phyloP scores from a whole-genome alignment of 345 rosid species.

The Syzygium grande region DNA sequence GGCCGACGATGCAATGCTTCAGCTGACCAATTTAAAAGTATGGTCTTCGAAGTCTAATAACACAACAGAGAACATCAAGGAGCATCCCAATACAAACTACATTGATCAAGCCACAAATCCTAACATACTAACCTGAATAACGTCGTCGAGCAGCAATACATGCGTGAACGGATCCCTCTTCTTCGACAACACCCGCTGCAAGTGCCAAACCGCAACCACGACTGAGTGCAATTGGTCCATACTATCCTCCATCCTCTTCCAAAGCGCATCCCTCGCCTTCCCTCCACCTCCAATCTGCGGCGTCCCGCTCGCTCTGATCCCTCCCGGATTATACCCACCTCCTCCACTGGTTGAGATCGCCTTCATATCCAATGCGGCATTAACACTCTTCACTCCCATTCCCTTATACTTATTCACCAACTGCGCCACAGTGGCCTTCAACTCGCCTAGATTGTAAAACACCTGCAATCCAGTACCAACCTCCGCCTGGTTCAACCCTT shows the following conservation, averaged over 20 bases:
- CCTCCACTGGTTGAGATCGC: constrained; percentile 53
- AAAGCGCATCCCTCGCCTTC: constrained; percentile 77
- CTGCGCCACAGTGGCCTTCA: constrained; percentile 68
- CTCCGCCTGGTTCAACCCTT: constrained; percentile 91
- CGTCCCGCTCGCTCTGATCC: constrained; percentile 81
- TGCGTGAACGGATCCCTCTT: constrained; percentile 97
- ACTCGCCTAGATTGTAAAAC: constrained; percentile 89
- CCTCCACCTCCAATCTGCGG: constrained; percentile 93
- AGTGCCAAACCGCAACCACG: constrained; percentile 89
- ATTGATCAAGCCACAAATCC: not conserved
- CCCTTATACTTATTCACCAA: constrained; percentile 70
- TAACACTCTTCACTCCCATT: constrained; percentile 73
- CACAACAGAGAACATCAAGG: not conserved
- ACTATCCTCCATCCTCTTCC: constrained; percentile 89
- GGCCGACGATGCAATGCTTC: not conserved
- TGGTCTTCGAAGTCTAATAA: not conserved
- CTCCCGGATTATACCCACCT: constrained; percentile 79
- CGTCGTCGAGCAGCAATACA: constrained; percentile 86
- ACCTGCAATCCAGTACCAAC: constrained; percentile 98
- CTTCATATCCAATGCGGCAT: constrained; percentile 87
- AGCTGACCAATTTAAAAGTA: not conserved
- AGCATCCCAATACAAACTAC: not conserved
- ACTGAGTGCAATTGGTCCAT: constrained; percentile 82
- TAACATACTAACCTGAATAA: constrained; percentile 55
- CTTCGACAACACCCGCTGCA: constrained; percentile 94